Base-by-base conservation (phyloP, 495 filamentous ascomycete species). In the Aspergillus conjunctus region DNA sequence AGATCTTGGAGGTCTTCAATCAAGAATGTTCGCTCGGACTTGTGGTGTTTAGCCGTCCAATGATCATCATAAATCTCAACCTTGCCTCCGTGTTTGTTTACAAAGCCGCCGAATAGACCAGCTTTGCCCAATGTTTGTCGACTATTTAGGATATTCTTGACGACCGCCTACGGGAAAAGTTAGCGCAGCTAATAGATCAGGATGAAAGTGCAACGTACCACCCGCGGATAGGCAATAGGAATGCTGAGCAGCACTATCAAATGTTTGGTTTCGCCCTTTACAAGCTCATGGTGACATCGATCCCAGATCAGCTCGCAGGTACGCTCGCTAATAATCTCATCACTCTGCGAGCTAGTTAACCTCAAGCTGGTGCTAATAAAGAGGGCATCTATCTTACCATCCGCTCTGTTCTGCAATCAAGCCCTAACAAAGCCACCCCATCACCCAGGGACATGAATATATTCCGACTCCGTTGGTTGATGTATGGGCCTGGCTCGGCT, bases 21-120 rank as follows among this genome's bases (percentile, higher is more conserved):
- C 63, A 97, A 83, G 77, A 88, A 89, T 63, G 87, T 89, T 32
- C 94, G 85, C 75, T 98, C 94, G 11, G 78, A 73, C 69, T 98
- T 98, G 74, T 97, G 91, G 67, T 92, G 88, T 66, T 91, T 95
- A 20, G 94, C 93, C 3, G 94, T 96, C 94, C 94, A 98, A 68
- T 98, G 93, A 71, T 98, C 94, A 73, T 98, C 94, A 30, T 96
- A 81, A 15, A 98, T 90, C 73, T 97, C 95, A 7, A 96, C 90
- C 45, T 91, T 92, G 54, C 91, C 93, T 67, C 97, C 93, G 67
- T 95, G 91, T 56, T 86, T 89, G 73, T 96, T 97, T 17, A 96
- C 77, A 50, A 97, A 82, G 7, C 86, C 83, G 31, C 91, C 90
- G 45, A 98, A 81, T 68, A 95, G 74, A 7, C 93, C 92, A 49